Evolutionary conservation across 2,329 filamentous ascomycete species (phyloP), one percentile per base, ranked within the genome.

Genomic region (Hypoxylon sp.): DNA sequence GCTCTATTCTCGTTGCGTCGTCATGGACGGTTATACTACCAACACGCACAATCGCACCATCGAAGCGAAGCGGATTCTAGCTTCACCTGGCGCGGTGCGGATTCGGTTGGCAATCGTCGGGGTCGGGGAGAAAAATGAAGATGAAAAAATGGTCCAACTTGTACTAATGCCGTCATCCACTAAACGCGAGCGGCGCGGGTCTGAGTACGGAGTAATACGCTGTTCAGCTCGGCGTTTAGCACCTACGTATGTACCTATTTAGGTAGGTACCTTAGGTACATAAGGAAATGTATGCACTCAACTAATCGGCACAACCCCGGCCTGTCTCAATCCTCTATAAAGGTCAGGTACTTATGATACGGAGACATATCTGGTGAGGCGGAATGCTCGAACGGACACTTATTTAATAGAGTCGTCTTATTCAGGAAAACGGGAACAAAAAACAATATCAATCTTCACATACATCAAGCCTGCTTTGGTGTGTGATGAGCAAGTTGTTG

Each of bases 141-240:
- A 56, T 4, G 22, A 50, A 67, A 64, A 62, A 44, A 51, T 53
- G 53, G n/a, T 41, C 17, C n/a, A 41, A 26, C 24, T 39, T 37
- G 44, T 39, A 64, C 26, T 56, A 65, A 65, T 68, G 65, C 64
- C 67, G 67, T 69, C 67, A 69, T 69, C 62, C 55, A 57, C 65
- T 61, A 59, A 59, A 57, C 44, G 19, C 54, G 53, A 55, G 46
- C 49, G 46, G 30, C 49, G 47, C n/a, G 37, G 37, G n/a, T n/a
- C n/a, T n/a, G n/a, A 6, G 11, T 26, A 54, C 59, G 47, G 59
- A 59, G 50, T 44, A 60, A 57, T 57, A 39, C 43, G 48, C 46
- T 60, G 57, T 41, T 47, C 64, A 39, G 48, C 46, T 53, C 24
- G 41, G 48, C 48, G 34, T 22, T 48, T 48, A 30, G 44, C 44